Base-by-base conservation (phyloP, 768 basidiomycete species). In the Trametes villosa region DNA sequence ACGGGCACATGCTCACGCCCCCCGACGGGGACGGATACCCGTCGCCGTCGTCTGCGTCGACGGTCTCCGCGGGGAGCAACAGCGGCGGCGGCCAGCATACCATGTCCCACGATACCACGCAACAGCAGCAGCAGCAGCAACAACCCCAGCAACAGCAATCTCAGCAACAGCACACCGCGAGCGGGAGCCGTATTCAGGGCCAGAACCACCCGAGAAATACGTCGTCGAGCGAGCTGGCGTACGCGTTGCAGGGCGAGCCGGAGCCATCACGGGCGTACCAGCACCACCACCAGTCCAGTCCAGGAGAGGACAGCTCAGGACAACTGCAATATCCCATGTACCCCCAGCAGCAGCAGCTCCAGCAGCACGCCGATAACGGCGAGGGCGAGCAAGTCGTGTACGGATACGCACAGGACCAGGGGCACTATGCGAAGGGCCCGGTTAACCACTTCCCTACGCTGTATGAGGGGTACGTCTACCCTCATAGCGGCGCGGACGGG, bases 211-310 rank as follows among this genome's bases (percentile, higher is more conserved):
- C 46, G 45, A 36, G 59, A 18, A 55, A 49, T 29, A 52, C 34
- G 38, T 53, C 56, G n/a, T 64, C 65, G 34, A 64, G 63, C 41
- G 66, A 67, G 60, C 66, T 64, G 29, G 65, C 62, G 26, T 60
- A 62, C 53, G 63, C 65, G 49, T 31, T 67, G 36, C 60, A 61
- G 22, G 63, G 49, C 36, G 56, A 57, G 18, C 62, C 53, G 24
- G 59, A 62, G 50, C 50, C 47, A 13, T 3, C 53, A 13, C 46
- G 22, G 6, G 22, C 48, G 13, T 53, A 59, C 31, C 44, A 42
- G 15, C 63, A 33, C 24, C 48, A 20, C 2, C 20, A 27, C 9
- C 27, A 27, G n/a, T 24, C 26, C 7, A 24, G 45, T 17, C 0
- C 53, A 22, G 53, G 29, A 24, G 49, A 42, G 33, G 51, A 51